Evolutionary conservation across 805 yeast species (phyloP).

Genomic region (Saturnispora halmiae): DNA sequence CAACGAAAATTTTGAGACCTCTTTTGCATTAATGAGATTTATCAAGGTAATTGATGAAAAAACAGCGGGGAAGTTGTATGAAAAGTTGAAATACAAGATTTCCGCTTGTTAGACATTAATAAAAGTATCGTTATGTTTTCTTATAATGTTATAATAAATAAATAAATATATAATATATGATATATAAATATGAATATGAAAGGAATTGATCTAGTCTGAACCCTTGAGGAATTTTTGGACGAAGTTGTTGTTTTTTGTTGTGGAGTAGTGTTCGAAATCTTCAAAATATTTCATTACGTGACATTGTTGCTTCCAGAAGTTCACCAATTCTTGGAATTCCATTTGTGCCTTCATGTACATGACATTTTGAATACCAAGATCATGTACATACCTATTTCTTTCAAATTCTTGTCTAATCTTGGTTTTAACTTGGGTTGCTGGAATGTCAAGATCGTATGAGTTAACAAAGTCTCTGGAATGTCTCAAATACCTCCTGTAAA

Average conservation of each 20-base stretch:
- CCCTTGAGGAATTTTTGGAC: constrained; percentile 69
- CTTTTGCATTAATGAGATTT: constrained; percentile 46
- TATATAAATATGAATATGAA: constrained; percentile 25
- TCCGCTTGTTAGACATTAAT: background rate
- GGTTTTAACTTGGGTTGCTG: constrained; percentile 69
- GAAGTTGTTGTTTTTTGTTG: constrained; percentile 50
- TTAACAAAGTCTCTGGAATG: constrained; percentile 43
- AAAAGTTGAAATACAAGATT: constrained; percentile 17
- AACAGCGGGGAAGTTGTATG: constrained; percentile 31
- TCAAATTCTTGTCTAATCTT: constrained; percentile 86
- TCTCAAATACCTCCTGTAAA: constrained; percentile 68
- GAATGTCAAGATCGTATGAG: constrained; percentile 65
- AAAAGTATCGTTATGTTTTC: no score
- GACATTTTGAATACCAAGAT: constrained; percentile 56
- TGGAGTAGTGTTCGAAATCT: constrained; percentile 48
- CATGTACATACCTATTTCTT: constrained; percentile 65
- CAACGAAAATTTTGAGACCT: constrained; percentile 40
- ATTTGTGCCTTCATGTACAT: constrained; percentile 75
- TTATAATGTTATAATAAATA: no score
- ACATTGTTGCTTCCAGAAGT: constrained; percentile 85
- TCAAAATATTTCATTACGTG: constrained; percentile 79
- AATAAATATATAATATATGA: background rate
- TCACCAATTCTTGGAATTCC: constrained; percentile 83
- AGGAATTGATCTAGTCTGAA: constrained; percentile 24
- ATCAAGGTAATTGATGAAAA: constrained; percentile 39